phyloP scores from a whole-genome alignment of 2,329 filamentous ascomycete genomes.

The Cercospora zeina region DNA sequence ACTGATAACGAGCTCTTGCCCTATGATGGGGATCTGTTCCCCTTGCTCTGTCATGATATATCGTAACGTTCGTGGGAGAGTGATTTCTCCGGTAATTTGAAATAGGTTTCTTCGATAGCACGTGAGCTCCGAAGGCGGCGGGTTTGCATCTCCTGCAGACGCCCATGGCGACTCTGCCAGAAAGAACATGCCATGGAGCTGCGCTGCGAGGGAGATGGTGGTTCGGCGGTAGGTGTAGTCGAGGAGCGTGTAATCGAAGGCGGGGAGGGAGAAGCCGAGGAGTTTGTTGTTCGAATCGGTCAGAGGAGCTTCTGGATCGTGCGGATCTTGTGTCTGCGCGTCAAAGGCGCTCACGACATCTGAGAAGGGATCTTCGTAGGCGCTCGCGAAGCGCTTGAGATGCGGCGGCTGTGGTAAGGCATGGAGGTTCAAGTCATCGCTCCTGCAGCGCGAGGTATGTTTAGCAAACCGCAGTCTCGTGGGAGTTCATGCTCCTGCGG shows the following conservation, averaged over 20 bases:
- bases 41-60: slow-evolving; percentile 82
- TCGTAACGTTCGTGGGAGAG: slow-evolving; percentile 73
- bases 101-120: slow-evolving; percentile 96
- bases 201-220: slow-evolving; percentile 68
- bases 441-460: slow-evolving; percentile 21
- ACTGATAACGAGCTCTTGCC: slow-evolving; percentile 82
- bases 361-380: slow-evolving; percentile 54
- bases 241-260: slow-evolving; percentile 59
- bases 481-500: neutral
- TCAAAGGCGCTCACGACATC: slow-evolving; percentile 54
- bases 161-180: slow-evolving; percentile 74
- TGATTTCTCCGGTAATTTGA: slow-evolving; percentile 88
- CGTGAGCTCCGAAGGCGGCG: slow-evolving; percentile 77
- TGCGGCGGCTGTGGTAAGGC: slow-evolving; percentile 31
- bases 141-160: slow-evolving; percentile 56
- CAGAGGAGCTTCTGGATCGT: slow-evolving; percentile 53
- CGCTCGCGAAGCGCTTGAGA: slow-evolving; percentile 41
- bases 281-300: slow-evolving; percentile 64
- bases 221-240: slow-evolving; percentile 65
- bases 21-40: slow-evolving; percentile 77
- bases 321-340: slow-evolving; percentile 43
- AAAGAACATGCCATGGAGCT: slow-evolving; percentile 88
- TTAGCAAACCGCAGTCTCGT: slow-evolving; percentile 14
- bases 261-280: slow-evolving; percentile 53
- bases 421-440: slow-evolving; percentile 37